Evolutionary conservation across 2,329 filamentous ascomycete species (phyloP).

Genomic region (Stachybotrys chlorohalonatus): DNA sequence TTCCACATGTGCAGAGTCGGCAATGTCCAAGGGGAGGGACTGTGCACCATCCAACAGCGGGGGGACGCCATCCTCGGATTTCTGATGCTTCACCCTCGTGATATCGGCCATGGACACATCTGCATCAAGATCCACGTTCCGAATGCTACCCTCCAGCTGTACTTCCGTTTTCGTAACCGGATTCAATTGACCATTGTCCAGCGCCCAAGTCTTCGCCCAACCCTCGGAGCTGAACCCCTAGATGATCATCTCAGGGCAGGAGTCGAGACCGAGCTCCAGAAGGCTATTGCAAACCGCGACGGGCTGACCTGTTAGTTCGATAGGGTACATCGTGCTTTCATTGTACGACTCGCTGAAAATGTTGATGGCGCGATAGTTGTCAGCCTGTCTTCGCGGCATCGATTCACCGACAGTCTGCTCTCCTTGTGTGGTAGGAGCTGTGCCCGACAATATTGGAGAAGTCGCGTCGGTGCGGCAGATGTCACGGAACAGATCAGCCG

Average conservation of each 20-base stretch:
- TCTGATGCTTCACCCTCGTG: background rate
- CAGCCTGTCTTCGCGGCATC: conserved; percentile 10
- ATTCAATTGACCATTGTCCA: conserved; percentile 13
- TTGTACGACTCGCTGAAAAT: conserved; percentile 7
- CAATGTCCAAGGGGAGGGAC: background rate
- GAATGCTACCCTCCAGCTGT: conserved; percentile 21
- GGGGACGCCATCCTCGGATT: background rate
- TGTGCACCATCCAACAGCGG: background rate
- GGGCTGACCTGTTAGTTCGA: conserved; percentile 20
- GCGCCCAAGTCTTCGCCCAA: conserved; percentile 21
- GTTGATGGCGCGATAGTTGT: conserved; percentile 11
- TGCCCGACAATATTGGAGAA: conserved; percentile 2
- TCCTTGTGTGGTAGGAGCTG: background rate
- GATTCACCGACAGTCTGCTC: background rate
- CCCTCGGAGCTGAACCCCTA: conserved; percentile 26
- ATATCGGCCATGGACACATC: conserved; percentile 18
- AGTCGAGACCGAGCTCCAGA: conserved; percentile 21
- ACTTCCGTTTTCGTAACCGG: conserved; percentile 10
- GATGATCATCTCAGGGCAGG: conserved; percentile 22
- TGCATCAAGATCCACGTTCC: conserved; percentile 19
- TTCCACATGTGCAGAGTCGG: background rate
- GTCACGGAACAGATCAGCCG: conserved; percentile 42
- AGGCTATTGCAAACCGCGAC: conserved; percentile 21
- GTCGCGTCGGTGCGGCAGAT: conserved; percentile 10
- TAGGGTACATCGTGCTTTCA: conserved; percentile 12